Evolutionary conservation across 1,139 yeast species (phyloP).

Genomic region (Geotrichum citri-aurantii): DNA sequence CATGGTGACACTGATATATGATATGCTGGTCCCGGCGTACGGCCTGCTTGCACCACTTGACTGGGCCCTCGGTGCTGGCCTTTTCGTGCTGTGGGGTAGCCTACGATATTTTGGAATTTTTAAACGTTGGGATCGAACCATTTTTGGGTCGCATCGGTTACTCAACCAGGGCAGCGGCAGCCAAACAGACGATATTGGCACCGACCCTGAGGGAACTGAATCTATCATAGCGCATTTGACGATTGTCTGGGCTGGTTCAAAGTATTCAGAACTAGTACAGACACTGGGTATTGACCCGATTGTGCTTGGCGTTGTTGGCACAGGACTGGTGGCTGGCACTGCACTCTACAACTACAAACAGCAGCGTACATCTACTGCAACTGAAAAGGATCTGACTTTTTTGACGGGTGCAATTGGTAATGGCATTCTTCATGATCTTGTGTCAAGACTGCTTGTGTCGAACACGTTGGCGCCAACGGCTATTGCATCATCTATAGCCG

Average conservation of each 20-base stretch:
- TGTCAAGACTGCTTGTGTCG: neutral
- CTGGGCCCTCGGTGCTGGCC: neutral
- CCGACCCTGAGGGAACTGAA: neutral
- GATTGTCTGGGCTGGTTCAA: neutral
- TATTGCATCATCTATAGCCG: neutral
- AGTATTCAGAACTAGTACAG: neutral
- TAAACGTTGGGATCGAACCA: conserved; percentile 4
- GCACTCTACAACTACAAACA: neutral
- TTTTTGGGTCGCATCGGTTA: conserved; percentile 13
- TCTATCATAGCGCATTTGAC: conserved; percentile 2
- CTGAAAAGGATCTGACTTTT: neutral
- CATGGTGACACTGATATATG: conserved; percentile 22
- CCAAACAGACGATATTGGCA: neutral
- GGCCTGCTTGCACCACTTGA: neutral
- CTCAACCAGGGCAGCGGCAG: neutral
- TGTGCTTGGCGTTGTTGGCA: conserved; percentile 24
- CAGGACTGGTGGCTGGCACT: neutral
- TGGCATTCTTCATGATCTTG: neutral
- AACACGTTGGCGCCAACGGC: neutral
- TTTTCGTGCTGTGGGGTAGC: neutral
- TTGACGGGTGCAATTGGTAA: neutral
- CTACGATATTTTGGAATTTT: neutral
- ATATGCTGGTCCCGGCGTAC: neutral
- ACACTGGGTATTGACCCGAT: conserved; percentile 22
- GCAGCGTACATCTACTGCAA: neutral